phyloP scores from a whole-genome alignment of 1,139 yeast genomes.

The Eremothecium coryli region DNA sequence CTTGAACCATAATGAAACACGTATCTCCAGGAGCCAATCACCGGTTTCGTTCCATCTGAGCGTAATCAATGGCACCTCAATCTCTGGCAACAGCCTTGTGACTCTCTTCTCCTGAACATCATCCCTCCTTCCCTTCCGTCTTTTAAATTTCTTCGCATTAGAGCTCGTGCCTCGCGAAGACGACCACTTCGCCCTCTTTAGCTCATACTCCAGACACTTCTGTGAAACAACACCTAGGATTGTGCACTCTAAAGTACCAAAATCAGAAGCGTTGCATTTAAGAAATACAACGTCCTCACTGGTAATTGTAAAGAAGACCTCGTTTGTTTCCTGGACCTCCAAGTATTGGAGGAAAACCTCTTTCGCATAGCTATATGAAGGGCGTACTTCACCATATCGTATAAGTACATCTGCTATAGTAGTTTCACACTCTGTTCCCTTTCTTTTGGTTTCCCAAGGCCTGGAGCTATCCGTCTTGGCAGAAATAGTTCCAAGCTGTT shows the following conservation, averaged over 20 bases:
- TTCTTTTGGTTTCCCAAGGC: too few species aligned
- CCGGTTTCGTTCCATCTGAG: conserved; percentile 8
- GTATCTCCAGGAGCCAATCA: conserved; percentile 13
- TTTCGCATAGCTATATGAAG: neutral
- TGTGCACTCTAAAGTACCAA: conserved; percentile 4
- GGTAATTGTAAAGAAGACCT: neutral
- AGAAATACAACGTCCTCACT: neutral
- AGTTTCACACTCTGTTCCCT: neutral
- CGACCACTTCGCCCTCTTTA: conserved; percentile 4
- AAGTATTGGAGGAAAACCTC: conserved; percentile 1
- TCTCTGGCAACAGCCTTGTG: conserved; percentile 11
- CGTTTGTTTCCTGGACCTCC: neutral
- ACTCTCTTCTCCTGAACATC: too few species aligned
- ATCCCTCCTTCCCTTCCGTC: conserved; percentile 6
- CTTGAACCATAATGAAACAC: conserved; percentile 9
- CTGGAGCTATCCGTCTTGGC: too few species aligned
- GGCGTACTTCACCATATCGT: neutral
- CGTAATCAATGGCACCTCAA: conserved; percentile 10
- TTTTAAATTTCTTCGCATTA: neutral
- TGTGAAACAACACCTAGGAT: conserved; percentile 8
- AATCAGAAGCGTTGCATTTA: conserved; percentile 6
- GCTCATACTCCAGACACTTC: conserved; percentile 7
- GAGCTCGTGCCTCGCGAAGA: neutral
- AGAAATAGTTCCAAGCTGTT: too few species aligned
- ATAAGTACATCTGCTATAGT: neutral